Evolutionary conservation across 306 rosid species (phyloP), one percentile per base, ranked within the genome.

Genomic region (Quercus aquifolioides): DNA sequence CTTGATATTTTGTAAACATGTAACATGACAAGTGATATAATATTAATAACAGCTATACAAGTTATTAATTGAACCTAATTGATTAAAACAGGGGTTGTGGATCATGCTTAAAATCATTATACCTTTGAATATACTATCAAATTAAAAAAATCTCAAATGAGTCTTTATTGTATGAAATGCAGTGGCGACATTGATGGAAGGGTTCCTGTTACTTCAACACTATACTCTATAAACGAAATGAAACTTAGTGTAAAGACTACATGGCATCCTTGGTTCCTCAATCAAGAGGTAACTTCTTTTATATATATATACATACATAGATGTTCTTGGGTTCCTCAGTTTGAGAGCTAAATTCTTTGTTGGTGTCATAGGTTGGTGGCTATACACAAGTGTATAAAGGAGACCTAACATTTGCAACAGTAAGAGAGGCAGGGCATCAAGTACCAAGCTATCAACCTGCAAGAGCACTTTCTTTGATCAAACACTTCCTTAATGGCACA

Each of bases 111-210:
- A 58, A 13, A 49, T 49, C 54, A 49, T 49, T 10, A 49, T 49
- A 12, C 54, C 15, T 12, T 9, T 12, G 4, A 49, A 49, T 10
- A 49, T 49, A 49, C 15, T 11, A 49, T 49, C 54, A 21, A n/a
- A 21, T 58, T 58, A 4, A n/a, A 21, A 25, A 4, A 58, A 58
- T 21, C 28, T 25, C 7, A 25, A 60, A 23, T 60, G 6, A 60
- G 54, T 23, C 15, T 55, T 68, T 85, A 52, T 81, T 86, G 35
- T 19, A 26, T 72, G 5, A 58, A 17, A 52, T 80, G 85, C 83
- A 94, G 99, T 79, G 99, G 99, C 6, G 99, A 95, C 56, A 59
- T 30, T 1, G 99, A 95, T 69, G 98, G 92, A 85, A 86, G 92
- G 67, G 97, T 95, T 74, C 94, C 99, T 1, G 83, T 95, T 20